Evolutionary conservation across 306 rosid genomes (phyloP).

Genomic region (Amphicarpaea edgeworthii): DNA sequence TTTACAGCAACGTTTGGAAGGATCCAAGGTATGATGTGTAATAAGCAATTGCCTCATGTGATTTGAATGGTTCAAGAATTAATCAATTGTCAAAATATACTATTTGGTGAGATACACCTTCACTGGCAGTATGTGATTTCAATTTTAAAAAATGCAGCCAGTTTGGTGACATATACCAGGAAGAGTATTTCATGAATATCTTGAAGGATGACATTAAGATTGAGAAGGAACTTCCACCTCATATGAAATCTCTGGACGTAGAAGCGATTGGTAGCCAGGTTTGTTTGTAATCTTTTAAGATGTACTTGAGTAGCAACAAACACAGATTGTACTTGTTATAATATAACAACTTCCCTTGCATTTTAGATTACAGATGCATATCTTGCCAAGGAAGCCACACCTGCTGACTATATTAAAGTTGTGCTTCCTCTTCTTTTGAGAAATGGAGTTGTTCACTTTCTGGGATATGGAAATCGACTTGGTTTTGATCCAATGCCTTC

Average conservation of each 20-base stretch:
- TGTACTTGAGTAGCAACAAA: conserved; percentile 22
- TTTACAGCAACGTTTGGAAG: conserved; percentile 97
- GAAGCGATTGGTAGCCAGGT: conserved; percentile 91
- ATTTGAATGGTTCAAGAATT: not conserved
- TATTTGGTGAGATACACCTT: not conserved
- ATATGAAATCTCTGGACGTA: conserved; percentile 67
- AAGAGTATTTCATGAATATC: conserved; percentile 70
- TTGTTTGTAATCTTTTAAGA: conserved; percentile 54
- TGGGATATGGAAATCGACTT: conserved; percentile 92
- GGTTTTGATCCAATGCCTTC: conserved; percentile 90
- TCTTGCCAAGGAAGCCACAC: conserved; percentile 87
- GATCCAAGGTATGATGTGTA: conserved; percentile 80
- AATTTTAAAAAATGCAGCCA: conserved; percentile 65
- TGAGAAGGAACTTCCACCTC: conserved; percentile 83
- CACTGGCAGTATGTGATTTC: not conserved
- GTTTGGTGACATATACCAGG: conserved; percentile 95
- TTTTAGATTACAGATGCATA: conserved; percentile 92
- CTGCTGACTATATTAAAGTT: conserved; percentile 63
- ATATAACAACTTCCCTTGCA: conserved; percentile 35
- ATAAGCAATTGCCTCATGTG: not conserved
- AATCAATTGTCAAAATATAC: not conserved
- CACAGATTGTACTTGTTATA: conserved; percentile 19
- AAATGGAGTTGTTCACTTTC: conserved; percentile 81
- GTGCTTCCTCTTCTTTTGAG: conserved; percentile 75
- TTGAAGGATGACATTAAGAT: conserved; percentile 73